Evolutionary conservation across 129 eudicot genomes (phyloP).

Genomic region (Artemisia tridentata): DNA sequence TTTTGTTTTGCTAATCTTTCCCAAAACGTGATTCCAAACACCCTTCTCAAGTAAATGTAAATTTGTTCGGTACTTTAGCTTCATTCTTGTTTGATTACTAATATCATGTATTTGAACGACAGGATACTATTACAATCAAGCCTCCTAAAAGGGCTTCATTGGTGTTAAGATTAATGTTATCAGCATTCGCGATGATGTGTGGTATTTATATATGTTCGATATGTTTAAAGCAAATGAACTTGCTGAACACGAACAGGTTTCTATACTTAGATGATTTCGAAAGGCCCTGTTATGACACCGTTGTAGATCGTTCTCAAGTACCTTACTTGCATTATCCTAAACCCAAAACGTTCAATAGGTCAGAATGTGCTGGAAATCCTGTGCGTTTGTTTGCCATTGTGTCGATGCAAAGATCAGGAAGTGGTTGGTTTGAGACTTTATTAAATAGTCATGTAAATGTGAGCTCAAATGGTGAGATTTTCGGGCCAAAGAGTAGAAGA

Average conservation of each 20-base stretch:
- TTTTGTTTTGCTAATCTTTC: no score
- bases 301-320: conserved; percentile 37
- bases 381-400: conserved; percentile 55
- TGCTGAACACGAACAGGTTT: conserved; percentile 27
- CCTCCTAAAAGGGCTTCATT: conserved; percentile 49
- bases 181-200: conserved; percentile 51
- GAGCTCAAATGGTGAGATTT: conserved; percentile 59
- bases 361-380: conserved; percentile 51
- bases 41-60: no score
- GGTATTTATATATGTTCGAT: conserved; percentile 67
- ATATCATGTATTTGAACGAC: conserved; percentile 4
- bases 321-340: conserved; percentile 79
- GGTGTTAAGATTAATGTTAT: conserved; percentile 44
- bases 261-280: conserved; percentile 36
- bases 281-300: conserved; percentile 35
- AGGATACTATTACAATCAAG: conserved; percentile 55
- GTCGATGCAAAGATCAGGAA: conserved; percentile 68
- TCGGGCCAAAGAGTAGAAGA: conserved; percentile 45
- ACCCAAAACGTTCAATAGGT: conserved; percentile 72
- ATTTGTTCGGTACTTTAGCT: no score
- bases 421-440: conserved; percentile 68
- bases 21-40: no score
- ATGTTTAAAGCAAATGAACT: conserved; percentile 49
- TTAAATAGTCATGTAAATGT: conserved; percentile 53
- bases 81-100: no score